phyloP scores from a whole-genome alignment of 345 rosid genomes.

The Boechera stricta region DNA sequence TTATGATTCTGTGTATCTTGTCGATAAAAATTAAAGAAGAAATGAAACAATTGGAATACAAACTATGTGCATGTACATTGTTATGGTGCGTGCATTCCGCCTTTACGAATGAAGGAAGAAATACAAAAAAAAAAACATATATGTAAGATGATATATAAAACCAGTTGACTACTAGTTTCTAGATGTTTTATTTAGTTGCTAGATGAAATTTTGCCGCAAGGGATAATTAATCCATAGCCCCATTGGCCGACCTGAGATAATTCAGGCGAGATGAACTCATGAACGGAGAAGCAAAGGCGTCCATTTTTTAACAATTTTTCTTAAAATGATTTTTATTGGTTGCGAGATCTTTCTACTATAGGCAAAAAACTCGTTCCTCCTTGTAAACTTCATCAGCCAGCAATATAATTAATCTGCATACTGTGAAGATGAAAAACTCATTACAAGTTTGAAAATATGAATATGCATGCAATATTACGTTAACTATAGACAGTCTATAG shows the following conservation, averaged over 20 bases:
- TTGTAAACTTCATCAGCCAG: neutral
- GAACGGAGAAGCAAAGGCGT: slow-evolving; percentile 12
- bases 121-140: neutral
- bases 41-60: neutral
- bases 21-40: neutral
- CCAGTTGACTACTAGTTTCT: neutral
- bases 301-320: neutral
- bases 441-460: neutral
- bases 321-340: neutral
- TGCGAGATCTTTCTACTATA: neutral
- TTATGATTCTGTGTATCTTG: neutral
- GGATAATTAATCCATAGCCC: neutral
- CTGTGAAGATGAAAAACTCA: neutral
- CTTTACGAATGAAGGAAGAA: neutral
- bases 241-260: neutral
- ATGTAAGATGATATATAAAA: neutral
- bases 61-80: neutral
- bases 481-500: too few species aligned
- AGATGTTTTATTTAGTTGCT: neutral
- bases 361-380: neutral
- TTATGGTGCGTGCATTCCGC: neutral
- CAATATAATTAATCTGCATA: neutral
- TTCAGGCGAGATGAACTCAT: neutral
- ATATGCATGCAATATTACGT: neutral
- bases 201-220: neutral